These are phyloP conservation scores for Cladosporium cucumerinum DNA, from an alignment of 2,329 filamentous ascomycete genomes.

Conservation along the genomic window DNA sequence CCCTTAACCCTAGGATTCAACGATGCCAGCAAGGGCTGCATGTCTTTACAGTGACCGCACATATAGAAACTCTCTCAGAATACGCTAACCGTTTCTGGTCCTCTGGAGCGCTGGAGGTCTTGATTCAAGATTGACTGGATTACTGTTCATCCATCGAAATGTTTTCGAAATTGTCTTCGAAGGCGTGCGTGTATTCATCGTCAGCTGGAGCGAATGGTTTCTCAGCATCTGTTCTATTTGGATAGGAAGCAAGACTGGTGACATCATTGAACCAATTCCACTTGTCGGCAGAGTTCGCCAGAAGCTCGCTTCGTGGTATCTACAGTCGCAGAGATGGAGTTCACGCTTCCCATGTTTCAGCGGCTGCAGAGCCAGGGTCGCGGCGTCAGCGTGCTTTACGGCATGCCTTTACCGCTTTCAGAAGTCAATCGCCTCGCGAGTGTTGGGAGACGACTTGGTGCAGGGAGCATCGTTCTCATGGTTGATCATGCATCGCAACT, in stretches of 20 bases:
- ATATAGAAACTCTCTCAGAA: background rate
- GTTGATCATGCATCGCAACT: background rate
- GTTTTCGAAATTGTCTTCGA: background rate
- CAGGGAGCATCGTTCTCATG: background rate
- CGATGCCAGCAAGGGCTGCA: background rate
- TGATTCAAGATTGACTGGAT: background rate
- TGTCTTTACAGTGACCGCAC: background rate
- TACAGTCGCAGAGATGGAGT: constrained; percentile 71
- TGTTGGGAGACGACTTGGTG: constrained; percentile 42
- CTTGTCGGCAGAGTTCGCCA: background rate
- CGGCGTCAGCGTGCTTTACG: constrained; percentile 46
- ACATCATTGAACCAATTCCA: background rate
- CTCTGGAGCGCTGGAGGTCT: background rate
- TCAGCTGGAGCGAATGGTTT: background rate
- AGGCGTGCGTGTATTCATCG: background rate
- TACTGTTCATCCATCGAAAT: background rate
- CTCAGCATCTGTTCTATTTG: background rate
- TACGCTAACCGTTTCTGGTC: background rate
- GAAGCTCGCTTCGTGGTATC: background rate
- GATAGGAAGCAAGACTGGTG: background rate
- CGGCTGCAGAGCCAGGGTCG: constrained; percentile 55
- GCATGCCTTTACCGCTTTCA: constrained; percentile 58
- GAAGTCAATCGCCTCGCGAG: constrained; percentile 57
- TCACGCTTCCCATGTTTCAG: constrained; percentile 52
- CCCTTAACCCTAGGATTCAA: background rate